Conservation (phyloP, 1,139 yeast species). For the Geotrichum klebahnii region DNA sequence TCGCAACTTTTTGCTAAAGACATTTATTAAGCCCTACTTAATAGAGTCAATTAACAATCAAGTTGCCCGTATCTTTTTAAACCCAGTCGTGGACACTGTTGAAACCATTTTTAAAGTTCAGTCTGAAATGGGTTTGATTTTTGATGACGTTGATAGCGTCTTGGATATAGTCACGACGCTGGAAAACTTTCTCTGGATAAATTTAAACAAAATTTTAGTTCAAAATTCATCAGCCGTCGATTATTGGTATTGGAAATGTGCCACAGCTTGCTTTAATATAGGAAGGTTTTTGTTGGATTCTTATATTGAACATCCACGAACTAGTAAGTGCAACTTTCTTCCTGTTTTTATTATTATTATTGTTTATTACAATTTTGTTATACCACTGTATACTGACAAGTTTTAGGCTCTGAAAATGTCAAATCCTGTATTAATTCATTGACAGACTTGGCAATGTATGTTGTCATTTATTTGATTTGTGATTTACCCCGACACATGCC, state of each 20-base stretch:
- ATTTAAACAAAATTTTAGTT: neutral
- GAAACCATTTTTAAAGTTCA: conserved; percentile 7
- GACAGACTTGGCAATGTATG: conserved; percentile 1
- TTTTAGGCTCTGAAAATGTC: too few species aligned
- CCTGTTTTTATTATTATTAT: too few species aligned
- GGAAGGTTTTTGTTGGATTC: neutral
- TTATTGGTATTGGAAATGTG: conserved; percentile 14
- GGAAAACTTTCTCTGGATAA: conserved; percentile 8
- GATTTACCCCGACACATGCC: neutral
- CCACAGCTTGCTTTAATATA: neutral
- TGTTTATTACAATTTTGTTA: too few species aligned
- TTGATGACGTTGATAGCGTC: neutral
- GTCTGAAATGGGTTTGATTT: neutral
- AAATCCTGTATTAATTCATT: neutral
- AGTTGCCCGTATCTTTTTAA: conserved; percentile 8
- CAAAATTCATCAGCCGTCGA: neutral
- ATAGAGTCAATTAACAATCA: conserved; percentile 7
- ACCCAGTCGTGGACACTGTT: conserved; percentile 13
- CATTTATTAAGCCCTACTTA: conserved; percentile 14
- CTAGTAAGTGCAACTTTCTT: too few species aligned
- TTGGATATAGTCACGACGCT: conserved; percentile 3
- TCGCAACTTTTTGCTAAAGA: conserved; percentile 9
- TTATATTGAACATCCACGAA: neutral
- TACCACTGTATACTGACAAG: too few species aligned
- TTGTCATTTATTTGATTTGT: conserved; percentile 1